A percentile compares a stretch with the other conserved stretches of the same genome.
These are phyloP conservation scores for Leishmania tropica DNA, from an alignment of 208 protist genomes.

Conservation along the genomic window DNA sequence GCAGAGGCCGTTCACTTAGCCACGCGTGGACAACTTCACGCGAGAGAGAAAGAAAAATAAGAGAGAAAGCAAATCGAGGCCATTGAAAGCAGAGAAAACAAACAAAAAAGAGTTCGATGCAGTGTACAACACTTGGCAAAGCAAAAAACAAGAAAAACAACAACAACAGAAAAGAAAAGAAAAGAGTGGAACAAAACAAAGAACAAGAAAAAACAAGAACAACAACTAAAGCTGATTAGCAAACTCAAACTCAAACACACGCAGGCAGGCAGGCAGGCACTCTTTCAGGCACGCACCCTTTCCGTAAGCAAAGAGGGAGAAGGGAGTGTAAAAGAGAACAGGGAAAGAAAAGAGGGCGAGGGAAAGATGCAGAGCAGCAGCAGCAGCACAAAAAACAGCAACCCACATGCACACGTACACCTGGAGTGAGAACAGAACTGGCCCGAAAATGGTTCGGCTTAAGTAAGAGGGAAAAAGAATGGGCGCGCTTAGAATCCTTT, in stretches of 20 bases:
- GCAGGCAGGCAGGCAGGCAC: neutral
- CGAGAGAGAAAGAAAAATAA: neutral
- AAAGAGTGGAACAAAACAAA: neutral
- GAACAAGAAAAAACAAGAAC: conserved; percentile 15
- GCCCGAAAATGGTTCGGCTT: neutral
- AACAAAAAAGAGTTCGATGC: neutral
- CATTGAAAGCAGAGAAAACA: neutral
- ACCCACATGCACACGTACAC: neutral
- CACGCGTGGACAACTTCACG: neutral
- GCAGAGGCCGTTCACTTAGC: neutral
- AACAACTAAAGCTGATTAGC: neutral
- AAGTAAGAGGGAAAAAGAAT: neutral
- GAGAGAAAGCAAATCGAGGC: neutral
- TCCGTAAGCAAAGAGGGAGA: neutral
- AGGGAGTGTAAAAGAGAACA: neutral
- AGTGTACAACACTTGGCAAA: neutral
- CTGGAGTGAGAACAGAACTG: neutral
- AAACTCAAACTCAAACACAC: neutral
- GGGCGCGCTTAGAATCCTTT: neutral
- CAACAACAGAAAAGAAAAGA: too few relatives aligned
- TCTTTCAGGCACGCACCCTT: too few relatives aligned
- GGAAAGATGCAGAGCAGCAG: neutral
- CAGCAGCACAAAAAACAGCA: neutral
- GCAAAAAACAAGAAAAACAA: too few relatives aligned
- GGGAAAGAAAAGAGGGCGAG: neutral